Evolutionary conservation across 1,284 basidiomycete species (phyloP), one percentile per base, ranked within the genome.

Genomic region (Mycena sp.): DNA sequence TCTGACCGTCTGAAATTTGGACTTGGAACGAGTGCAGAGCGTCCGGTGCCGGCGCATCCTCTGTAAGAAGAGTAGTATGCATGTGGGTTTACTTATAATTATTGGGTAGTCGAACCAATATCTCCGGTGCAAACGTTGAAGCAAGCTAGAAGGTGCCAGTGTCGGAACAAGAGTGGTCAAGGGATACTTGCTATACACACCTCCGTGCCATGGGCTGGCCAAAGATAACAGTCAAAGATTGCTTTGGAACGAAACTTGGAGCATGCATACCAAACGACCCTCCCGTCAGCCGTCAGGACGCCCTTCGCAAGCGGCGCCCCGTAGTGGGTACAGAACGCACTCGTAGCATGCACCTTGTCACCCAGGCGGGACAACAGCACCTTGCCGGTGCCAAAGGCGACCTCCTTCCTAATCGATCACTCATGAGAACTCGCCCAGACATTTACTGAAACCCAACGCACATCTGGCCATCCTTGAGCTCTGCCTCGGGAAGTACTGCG

Each of bases 1-100:
- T 92, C 76, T 94, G 90, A 46, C 89, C 90, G 63, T 89, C 84
- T n/a, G 84, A 80, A 32, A 93, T 81, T 63, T 88, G 81, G 0
- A 87, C 86, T 65, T 89, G 86, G 85, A 95, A 97, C 2, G 87
- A 89, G 76, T 95, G 92, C 46, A 98, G 77, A n/a, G 91, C 88
- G 72, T 89, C 84, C 21, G 95, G 90, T 11, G 94, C 96, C 9
- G 96, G 96, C 0, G 95, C 92, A 75, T 98, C 95, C 83, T 98
- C 95, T 90, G 69, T 30, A 56, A 40, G 10, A 17, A 41, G 32
- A 40, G 77, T 17, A 53, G 17, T 49, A 21, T 30, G 19, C 19
- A 53, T 40, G 32, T 46, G 38, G 9, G 40, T 29, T 21, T n/a
- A 29, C 14, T 40, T 7, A 30, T 44, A 35, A 9, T 35, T 14